These are phyloP conservation scores for Auricularia sp. DNA, from an alignment of 768 basidiomycete species.

Conservation along the genomic window DNA sequence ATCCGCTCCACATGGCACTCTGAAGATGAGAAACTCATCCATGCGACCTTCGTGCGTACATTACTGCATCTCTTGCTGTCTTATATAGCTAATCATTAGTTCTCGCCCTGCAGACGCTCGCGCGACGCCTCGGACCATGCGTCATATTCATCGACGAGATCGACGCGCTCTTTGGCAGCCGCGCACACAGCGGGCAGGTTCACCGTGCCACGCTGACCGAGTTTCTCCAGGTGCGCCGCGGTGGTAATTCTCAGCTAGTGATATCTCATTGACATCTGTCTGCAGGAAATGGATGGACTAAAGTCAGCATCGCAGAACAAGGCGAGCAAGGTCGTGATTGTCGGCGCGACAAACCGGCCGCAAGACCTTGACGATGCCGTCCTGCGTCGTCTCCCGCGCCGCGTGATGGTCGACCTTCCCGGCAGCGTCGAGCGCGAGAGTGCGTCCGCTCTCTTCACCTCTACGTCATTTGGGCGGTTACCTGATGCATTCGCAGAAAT, in stretches of 20 bases:
- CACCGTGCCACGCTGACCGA: not conserved
- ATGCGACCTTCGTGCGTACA: not conserved
- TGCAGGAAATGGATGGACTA: conserved; percentile 25
- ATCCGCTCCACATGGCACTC: not conserved
- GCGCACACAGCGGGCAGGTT: not conserved
- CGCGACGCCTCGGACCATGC: not conserved
- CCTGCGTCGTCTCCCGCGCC: conserved; percentile 22
- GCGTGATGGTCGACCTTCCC: conserved; percentile 24
- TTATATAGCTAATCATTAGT: not conserved
- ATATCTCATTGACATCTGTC: not conserved
- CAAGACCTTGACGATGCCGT: conserved; percentile 20
- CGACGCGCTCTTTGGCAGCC: not conserved
- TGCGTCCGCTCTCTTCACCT: conserved; percentile 5
- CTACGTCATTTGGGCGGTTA: not conserved
- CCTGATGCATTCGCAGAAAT: not conserved
- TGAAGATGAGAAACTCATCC: not conserved
- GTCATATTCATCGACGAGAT: not conserved
- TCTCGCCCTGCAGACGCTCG: not conserved
- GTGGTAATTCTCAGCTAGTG: not conserved
- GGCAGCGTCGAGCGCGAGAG: conserved; percentile 19
- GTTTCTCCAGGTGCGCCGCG: not conserved
- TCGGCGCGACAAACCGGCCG: conserved; percentile 25
- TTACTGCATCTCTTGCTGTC: not conserved
- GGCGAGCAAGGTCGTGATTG: conserved; percentile 19
- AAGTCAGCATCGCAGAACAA: conserved; percentile 13